A percentile compares a stretch with the other conserved stretches of the same genome.
Conservation (phyloP, 805 yeast species). For the Yarrowia deformans region DNA sequence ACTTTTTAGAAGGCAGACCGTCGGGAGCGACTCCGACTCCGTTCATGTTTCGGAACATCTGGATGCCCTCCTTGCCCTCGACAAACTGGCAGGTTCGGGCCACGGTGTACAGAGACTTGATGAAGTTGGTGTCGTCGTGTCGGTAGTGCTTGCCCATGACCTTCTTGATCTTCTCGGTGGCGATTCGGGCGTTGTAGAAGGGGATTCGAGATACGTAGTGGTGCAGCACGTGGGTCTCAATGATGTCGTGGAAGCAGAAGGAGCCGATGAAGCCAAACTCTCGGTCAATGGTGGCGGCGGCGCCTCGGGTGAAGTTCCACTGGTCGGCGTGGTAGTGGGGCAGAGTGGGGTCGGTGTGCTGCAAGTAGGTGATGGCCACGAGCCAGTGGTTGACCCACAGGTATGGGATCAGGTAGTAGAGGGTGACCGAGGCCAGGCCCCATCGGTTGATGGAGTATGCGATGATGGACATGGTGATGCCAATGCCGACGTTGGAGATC, state of each 20-base stretch:
- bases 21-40: constrained; percentile 56
- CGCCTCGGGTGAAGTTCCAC: constrained; percentile 85
- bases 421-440: constrained; percentile 67
- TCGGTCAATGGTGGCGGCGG: constrained; percentile 87
- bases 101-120: constrained; percentile 63
- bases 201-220: constrained; percentile 86
- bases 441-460: constrained; percentile 66
- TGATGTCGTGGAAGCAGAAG: constrained; percentile 83
- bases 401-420: constrained; percentile 80
- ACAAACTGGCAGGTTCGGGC: constrained; percentile 74
- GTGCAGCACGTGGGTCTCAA: constrained; percentile 89
- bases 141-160: constrained; percentile 86
- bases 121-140: constrained; percentile 73
- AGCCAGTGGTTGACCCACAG: constrained; percentile 88
- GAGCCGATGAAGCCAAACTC: constrained; percentile 81
- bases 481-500: constrained; percentile 75
- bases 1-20: constrained; percentile 37
- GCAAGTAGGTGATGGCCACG: constrained; percentile 83
- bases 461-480: constrained; percentile 59
- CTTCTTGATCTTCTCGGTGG: constrained; percentile 76
- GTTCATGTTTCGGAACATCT: constrained; percentile 77
- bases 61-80: constrained; percentile 70
- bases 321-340: constrained; percentile 78
- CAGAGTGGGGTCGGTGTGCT: constrained; percentile 79
- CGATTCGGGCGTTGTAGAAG: constrained; percentile 79